These are phyloP conservation scores for Combretum micranthum DNA, from an alignment of 345 rosid species.

Conservation along the genomic window DNA sequence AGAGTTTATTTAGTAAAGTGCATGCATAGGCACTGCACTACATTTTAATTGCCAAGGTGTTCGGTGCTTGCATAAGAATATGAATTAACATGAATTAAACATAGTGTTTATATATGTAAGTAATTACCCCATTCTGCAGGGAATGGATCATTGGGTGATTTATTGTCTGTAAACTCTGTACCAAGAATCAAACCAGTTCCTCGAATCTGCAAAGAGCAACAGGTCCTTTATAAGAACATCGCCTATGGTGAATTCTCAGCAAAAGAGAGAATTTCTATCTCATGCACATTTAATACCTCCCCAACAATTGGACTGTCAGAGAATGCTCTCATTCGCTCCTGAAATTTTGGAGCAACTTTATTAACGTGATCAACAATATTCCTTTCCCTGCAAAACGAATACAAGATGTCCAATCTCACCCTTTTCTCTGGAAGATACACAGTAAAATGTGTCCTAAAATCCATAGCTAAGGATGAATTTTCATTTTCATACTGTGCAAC, in stretches of 20 bases:
- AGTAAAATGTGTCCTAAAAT: no score
- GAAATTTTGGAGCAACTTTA: slow-evolving; percentile 62
- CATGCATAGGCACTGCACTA: no score
- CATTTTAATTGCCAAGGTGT: not conserved
- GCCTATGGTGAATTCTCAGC: no score
- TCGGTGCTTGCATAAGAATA: no score
- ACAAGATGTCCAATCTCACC: no score
- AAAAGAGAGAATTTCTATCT: not conserved
- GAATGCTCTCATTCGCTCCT: slow-evolving; percentile 79
- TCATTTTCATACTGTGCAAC: no score
- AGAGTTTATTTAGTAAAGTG: not conserved
- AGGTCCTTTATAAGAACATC: not conserved
- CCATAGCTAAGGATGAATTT: no score
- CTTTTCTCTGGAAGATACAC: no score
- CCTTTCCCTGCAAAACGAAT: slow-evolving; percentile 52
- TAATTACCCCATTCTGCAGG: slow-evolving; percentile 94
- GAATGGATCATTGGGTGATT: slow-evolving; percentile 82
- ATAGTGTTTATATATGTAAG: not conserved
- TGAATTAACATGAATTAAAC: not conserved
- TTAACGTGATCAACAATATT: slow-evolving; percentile 56
- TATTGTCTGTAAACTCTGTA: slow-evolving; percentile 80
- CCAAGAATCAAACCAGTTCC: slow-evolving; percentile 93
- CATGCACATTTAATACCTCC: slow-evolving; percentile 42
- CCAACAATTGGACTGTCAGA: slow-evolving; percentile 81
- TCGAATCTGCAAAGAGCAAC: slow-evolving; percentile 51